Evolutionary conservation across 257 asterid genomes (phyloP).

Genomic region (Scutellaria galericulata): DNA sequence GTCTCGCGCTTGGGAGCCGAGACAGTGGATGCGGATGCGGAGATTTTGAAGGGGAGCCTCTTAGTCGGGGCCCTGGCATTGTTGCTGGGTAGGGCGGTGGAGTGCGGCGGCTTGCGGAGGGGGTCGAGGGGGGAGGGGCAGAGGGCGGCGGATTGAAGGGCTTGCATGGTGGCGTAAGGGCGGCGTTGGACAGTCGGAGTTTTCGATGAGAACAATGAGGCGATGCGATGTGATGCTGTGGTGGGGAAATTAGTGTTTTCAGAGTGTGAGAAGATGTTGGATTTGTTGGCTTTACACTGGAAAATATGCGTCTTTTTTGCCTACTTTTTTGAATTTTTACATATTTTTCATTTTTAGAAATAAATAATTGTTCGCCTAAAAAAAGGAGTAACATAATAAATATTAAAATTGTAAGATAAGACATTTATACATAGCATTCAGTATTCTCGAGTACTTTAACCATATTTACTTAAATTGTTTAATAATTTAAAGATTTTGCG

Average conservation of each 20-base stretch:
- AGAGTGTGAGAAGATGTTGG: constrained; percentile 13
- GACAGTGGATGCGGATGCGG: constrained; percentile 43
- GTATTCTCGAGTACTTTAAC: too few species aligned
- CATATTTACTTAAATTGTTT: too few species aligned
- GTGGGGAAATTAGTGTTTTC: neutral
- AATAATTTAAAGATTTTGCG: too few species aligned
- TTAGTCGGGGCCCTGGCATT: constrained; percentile 40
- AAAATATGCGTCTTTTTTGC: neutral
- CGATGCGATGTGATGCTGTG: neutral
- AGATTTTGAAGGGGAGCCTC: constrained; percentile 42
- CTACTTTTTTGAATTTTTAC: neutral
- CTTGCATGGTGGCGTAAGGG: constrained; percentile 48
- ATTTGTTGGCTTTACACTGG: constrained; percentile 21
- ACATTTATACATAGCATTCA: too few species aligned
- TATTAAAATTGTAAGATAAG: too few species aligned
- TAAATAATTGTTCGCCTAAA: too few species aligned
- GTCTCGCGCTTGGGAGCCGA: constrained; percentile 60
- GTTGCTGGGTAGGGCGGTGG: constrained; percentile 32
- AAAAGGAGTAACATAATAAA: too few species aligned
- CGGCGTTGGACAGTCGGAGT: constrained; percentile 30
- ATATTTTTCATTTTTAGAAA: too few species aligned
- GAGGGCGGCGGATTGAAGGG: constrained; percentile 48
- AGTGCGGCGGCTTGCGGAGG: constrained; percentile 37
- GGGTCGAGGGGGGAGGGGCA: constrained; percentile 48
- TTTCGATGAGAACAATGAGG: constrained; percentile 41